These are phyloP conservation scores for Elsinoe australis DNA, from an alignment of 2,329 filamentous ascomycete genomes.

Conservation along the genomic window DNA sequence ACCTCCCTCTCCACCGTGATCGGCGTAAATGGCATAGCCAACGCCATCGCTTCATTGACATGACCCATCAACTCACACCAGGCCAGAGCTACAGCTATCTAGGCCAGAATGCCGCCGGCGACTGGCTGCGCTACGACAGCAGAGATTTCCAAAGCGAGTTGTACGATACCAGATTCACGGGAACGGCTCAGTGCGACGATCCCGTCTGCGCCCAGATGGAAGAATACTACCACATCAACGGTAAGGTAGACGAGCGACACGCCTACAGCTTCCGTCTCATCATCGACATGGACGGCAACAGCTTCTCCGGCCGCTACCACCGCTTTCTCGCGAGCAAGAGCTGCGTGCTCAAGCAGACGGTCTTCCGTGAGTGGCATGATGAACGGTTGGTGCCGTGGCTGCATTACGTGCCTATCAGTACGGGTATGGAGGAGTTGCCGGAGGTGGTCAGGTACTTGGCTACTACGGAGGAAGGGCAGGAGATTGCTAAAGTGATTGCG, in stretches of 20 bases:
- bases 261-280: conserved; percentile 33
- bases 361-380: conserved; percentile 53
- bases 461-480: conserved; percentile 19
- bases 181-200: conserved; percentile 40
- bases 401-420: conserved; percentile 50
- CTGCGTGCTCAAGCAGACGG: conserved; percentile 45
- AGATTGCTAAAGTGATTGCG: conserved; percentile 19
- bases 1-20: conserved; percentile 19
- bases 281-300: conserved; percentile 51
- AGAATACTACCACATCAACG: conserved; percentile 20
- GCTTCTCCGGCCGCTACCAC: conserved; percentile 48
- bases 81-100: conserved; percentile 21
- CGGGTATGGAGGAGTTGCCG: conserved; percentile 45
- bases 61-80: conserved; percentile 26
- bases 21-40: conserved; percentile 31
- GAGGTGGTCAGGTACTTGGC: conserved; percentile 45
- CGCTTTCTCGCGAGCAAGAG: conserved; percentile 43
- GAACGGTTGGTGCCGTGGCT: conserved; percentile 50
- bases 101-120: conserved; percentile 15
- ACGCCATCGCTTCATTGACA: conserved; percentile 45
- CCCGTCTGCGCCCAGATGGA: conserved; percentile 29
- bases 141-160: conserved; percentile 33
- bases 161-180: conserved; percentile 42
- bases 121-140: conserved; percentile 18
- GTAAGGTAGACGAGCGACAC: background rate